Evolutionary conservation across 2,329 filamentous ascomycete species (phyloP).

Genomic region (Microdochium nivale): DNA sequence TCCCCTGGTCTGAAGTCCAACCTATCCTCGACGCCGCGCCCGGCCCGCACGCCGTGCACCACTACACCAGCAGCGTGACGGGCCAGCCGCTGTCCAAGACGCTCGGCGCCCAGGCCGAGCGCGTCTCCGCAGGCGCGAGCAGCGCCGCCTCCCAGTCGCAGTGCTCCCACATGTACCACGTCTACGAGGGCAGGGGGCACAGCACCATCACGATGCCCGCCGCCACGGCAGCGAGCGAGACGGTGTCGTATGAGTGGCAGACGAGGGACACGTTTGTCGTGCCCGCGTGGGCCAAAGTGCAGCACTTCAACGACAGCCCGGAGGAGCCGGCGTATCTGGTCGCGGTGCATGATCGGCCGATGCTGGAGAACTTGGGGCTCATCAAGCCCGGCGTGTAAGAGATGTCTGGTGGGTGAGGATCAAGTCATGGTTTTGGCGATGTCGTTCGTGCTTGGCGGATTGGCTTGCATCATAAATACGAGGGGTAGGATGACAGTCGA

Average conservation of each 20-base stretch:
- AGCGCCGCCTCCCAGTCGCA: constrained; percentile 32
- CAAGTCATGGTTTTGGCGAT: too few species aligned
- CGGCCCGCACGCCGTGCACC: constrained; percentile 19
- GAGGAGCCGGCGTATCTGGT: constrained; percentile 22
- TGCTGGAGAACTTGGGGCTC: constrained; percentile 21
- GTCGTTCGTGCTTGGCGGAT: too few species aligned
- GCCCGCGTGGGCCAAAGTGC: constrained; percentile 40
- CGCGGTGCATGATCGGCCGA: constrained; percentile 23
- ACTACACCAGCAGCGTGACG: constrained; percentile 23
- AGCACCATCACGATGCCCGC: constrained; percentile 26
- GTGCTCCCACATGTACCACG: constrained; percentile 42
- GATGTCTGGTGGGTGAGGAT: too few species aligned
- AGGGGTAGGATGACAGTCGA: too few species aligned
- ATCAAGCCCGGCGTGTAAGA: not conserved
- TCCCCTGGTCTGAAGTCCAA: constrained; percentile 36
- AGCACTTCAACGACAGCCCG: constrained; percentile 29
- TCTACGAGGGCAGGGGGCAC: constrained; percentile 35
- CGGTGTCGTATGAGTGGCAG: constrained; percentile 30
- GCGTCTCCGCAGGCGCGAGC: constrained; percentile 26
- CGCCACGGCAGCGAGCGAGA: constrained; percentile 19
- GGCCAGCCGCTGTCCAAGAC: constrained; percentile 28
- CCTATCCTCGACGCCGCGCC: constrained; percentile 22
- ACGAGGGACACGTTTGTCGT: constrained; percentile 43
- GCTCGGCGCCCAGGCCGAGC: constrained; percentile 39
- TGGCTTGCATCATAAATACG: too few species aligned